Base-by-base conservation (phyloP, 169 alveolate species). In the Eimeria praecox region DNA sequence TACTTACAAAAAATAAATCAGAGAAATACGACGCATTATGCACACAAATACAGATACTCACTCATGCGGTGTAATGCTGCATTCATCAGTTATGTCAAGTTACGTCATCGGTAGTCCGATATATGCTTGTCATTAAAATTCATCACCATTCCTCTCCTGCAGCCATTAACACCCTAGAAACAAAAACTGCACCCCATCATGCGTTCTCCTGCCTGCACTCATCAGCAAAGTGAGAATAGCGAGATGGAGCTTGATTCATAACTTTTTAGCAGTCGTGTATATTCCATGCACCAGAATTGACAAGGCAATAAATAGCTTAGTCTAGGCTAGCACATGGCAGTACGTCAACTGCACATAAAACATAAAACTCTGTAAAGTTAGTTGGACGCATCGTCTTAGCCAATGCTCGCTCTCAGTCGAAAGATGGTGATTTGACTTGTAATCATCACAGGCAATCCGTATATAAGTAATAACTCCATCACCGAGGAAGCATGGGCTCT, bases 161-260 rank as follows among this genome's bases (percentile, higher is more conserved):
- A 82, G 90, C 88, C 64, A 38, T 20, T 12, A 16, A 35, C 49
- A 9, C 46, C 0, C 46, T 16, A 10, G n/a, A n/a, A 73, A n/a
- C 20, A 9, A 16, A n/a, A 18, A 18, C 24, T 82, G 90, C 90
- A 46, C 73, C 90, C 90, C 90, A 82, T n/a, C 90, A 54, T 82
- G 90, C 90, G 90, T 82, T 82, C 90, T n/a, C 73, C 0, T 18
- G 73, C 14, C 35, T 33, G 90, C 90, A 82, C 90, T 46, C n/a
- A 12, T 6, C 54, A 49, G 90, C 90, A 82, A 82, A 82, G 69
- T 1, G 90, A 46, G 90, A 82, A 82, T 82, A 82, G 90, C 90
- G 90, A 49, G 90, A 49, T 82, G 75, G 90, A 82, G 73, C 27
- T 82, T 10, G n/a, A 27, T 42, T 24, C 30, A 24, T 16, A 82